phyloP scores from a whole-genome alignment of 176 grass and related monocot genomes.

The Alopecurus myosuroides region DNA sequence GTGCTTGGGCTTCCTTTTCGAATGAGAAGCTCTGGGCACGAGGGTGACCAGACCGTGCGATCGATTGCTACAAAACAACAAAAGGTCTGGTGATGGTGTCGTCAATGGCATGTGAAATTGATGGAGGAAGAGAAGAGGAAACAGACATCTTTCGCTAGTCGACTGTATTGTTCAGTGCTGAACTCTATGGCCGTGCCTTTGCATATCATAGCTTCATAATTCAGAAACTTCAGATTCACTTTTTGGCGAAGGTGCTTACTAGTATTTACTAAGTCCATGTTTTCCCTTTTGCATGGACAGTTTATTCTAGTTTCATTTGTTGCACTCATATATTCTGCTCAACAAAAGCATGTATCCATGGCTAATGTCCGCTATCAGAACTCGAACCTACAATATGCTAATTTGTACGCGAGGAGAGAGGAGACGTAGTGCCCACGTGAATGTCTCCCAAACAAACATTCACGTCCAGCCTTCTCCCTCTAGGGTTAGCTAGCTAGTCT shows the following conservation, averaged over 20 bases:
- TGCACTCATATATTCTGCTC: not conserved
- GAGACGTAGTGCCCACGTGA: slow-evolving; percentile 83
- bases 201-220: not conserved
- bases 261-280: not conserved
- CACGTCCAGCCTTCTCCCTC: slow-evolving; percentile 53
- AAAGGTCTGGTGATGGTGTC: slow-evolving; percentile 5
- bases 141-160: slow-evolving; percentile 33
- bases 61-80: not conserved
- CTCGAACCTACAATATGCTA: not conserved
- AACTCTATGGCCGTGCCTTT: slow-evolving; percentile 42
- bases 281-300: not conserved
- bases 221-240: not conserved
- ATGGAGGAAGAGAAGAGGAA: slow-evolving; percentile 16
- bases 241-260: not conserved
- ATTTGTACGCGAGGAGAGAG: slow-evolving; percentile 5
- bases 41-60: not conserved
- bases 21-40: slow-evolving; percentile 48
- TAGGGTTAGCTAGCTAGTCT: slow-evolving; percentile 46
- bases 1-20: slow-evolving; percentile 7
- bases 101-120: not conserved
- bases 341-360: not conserved
- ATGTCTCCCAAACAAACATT: slow-evolving; percentile 99
- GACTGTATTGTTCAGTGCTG: slow-evolving; percentile 45
- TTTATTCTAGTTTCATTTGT: no score
- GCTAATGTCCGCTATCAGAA: not conserved